phyloP scores from a whole-genome alignment of 306 rosid genomes.

The Aeschynomene evenia region DNA sequence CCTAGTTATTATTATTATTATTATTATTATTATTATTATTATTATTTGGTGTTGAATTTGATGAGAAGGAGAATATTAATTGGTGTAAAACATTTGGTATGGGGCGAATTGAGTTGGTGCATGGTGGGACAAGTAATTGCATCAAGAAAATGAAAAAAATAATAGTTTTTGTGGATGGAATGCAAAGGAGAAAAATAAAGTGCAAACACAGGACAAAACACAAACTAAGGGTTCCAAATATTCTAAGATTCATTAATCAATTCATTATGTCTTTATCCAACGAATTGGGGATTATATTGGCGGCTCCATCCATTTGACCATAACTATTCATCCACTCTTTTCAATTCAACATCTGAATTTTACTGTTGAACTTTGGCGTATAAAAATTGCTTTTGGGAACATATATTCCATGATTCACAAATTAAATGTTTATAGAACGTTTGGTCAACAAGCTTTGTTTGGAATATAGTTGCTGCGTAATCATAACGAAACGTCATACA shows the following conservation, averaged over 20 bases:
- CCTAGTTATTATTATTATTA: too few species aligned
- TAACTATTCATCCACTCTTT: background rate
- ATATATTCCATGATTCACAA: too few species aligned
- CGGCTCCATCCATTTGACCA: conserved; percentile 19
- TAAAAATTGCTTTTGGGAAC: too few species aligned
- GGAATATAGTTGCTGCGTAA: too few species aligned
- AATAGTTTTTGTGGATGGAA: background rate
- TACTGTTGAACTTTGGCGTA: background rate
- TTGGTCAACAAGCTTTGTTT: too few species aligned
- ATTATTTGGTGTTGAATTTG: too few species aligned
- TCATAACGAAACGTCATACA: too few species aligned
- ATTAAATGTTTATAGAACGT: too few species aligned
- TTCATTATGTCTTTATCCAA: conserved; percentile 4
- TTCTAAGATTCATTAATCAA: too few species aligned
- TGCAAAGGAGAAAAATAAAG: background rate
- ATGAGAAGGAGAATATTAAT: background rate
- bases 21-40: too few species aligned
- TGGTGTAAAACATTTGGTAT: background rate
- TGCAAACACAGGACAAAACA: too few species aligned
- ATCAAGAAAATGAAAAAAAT: background rate
- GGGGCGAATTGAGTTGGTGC: background rate
- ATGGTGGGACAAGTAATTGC: background rate
- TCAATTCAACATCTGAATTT: background rate
- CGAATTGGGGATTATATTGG: background rate
- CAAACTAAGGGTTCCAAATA: too few species aligned